Percentiles rank a stretch among this genome's conserved stretches.
phyloP scores from a whole-genome alignment of 805 yeast species.

The Candida hispaniensis region DNA sequence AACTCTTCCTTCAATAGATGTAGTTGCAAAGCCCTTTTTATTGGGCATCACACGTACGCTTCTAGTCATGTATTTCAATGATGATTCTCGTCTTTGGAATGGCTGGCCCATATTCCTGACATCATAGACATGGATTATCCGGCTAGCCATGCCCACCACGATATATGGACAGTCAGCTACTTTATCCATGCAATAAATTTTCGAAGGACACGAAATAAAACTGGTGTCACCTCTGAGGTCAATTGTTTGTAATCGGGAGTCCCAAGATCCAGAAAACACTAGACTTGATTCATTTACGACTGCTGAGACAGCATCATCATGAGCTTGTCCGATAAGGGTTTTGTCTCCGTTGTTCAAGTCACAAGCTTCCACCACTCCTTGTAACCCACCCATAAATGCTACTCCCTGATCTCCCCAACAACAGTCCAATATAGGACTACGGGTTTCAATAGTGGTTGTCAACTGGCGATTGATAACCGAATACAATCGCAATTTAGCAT shows the following conservation, averaged over 20 bases:
- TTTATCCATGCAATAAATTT: slow-evolving; percentile 55
- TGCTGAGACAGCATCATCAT: slow-evolving; percentile 35
- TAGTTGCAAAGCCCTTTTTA: slow-evolving; percentile 47
- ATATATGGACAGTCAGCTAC: slow-evolving; percentile 31
- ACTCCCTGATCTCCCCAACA: slow-evolving; percentile 23
- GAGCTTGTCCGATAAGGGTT: slow-evolving; percentile 27
- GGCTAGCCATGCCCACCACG: slow-evolving; percentile 44
- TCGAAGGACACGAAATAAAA: slow-evolving; percentile 32
- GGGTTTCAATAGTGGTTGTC: slow-evolving; percentile 21
- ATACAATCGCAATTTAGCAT: slow-evolving; percentile 38
- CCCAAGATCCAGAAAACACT: slow-evolving; percentile 54
- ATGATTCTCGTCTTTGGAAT: slow-evolving; percentile 45
- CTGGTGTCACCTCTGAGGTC: slow-evolving; percentile 33
- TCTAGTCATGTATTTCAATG: slow-evolving; percentile 55
- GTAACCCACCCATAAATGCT: slow-evolving; percentile 41
- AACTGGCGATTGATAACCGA: slow-evolving; percentile 25
- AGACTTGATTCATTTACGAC: slow-evolving; percentile 27
- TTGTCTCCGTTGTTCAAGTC: slow-evolving; percentile 39
- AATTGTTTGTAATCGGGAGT: slow-evolving; percentile 38
- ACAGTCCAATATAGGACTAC: slow-evolving; percentile 28
- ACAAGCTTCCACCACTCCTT: slow-evolving; percentile 43
- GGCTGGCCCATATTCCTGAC: slow-evolving; percentile 38
- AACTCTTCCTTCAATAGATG: slow-evolving; percentile 76
- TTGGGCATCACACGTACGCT: slow-evolving; percentile 45
- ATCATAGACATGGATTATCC: slow-evolving; percentile 50